Evolutionary conservation across 2,329 filamentous ascomycete genomes (phyloP).

Genomic region (Pyricularia sp.): DNA sequence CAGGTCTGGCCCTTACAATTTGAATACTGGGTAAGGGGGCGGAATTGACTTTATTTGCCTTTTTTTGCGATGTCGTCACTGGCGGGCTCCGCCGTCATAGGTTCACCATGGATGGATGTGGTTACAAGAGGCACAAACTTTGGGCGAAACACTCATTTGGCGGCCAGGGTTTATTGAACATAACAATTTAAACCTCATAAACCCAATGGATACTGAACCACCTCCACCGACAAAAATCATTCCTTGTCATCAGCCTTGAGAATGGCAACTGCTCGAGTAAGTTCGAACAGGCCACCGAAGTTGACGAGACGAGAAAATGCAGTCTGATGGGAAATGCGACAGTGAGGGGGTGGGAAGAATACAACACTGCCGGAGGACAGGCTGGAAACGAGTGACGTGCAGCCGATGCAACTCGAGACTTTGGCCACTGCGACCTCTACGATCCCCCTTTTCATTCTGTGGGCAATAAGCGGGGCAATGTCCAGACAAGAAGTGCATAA

Average conservation of each 20-base stretch:
- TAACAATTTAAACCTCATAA: not conserved
- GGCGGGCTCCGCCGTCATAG: not conserved
- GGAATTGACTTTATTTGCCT: not conserved
- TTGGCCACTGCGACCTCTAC: not conserved
- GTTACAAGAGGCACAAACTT: not conserved
- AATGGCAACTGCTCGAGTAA: not conserved
- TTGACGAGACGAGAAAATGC: not conserved
- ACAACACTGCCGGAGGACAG: not conserved
- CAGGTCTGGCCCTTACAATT: not conserved
- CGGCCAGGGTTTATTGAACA: not conserved
- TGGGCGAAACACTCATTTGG: not conserved
- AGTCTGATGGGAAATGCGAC: not conserved
- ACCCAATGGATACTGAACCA: not conserved
- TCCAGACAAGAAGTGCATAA: not conserved
- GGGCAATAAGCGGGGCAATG: not conserved
- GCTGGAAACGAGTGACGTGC: not conserved
- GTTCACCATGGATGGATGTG: not conserved
- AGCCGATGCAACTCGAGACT: constrained; percentile 1
- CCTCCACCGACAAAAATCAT: not conserved
- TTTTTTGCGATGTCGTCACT: not conserved
- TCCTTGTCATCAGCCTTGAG: not conserved
- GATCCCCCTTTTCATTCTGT: not conserved
- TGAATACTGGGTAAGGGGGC: not conserved
- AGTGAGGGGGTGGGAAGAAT: not conserved
- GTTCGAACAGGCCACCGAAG: not conserved